Conservation (phyloP, 192 early-diverging fungal species). For the Backusella australiensis region DNA sequence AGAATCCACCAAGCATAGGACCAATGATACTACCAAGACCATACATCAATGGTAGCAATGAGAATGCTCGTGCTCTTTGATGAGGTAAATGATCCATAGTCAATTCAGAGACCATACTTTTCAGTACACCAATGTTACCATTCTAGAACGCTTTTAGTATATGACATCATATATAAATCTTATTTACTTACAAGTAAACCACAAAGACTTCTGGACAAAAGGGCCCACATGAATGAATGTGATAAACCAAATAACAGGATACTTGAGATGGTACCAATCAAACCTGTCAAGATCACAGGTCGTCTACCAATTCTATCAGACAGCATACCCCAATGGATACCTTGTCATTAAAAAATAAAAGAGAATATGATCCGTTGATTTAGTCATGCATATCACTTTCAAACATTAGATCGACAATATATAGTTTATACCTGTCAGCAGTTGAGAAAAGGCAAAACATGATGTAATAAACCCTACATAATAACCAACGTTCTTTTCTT, state of each 20-base stretch:
- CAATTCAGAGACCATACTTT: conserved; percentile 71
- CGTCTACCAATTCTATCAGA: conserved; percentile 71
- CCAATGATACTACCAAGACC: conserved; percentile 59
- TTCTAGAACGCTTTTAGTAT: conserved; percentile 31
- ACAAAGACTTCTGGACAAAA: conserved; percentile 50
- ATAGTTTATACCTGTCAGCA: conserved; percentile 36
- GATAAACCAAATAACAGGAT: conserved; percentile 67
- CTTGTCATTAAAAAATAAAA: background rate
- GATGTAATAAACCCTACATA: conserved; percentile 47
- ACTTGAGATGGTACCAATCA: conserved; percentile 63
- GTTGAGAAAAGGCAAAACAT: conserved; percentile 53
- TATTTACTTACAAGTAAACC: conserved; percentile 44
- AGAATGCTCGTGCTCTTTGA: conserved; percentile 54
- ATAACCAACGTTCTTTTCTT: conserved; percentile 46
- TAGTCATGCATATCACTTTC: background rate
- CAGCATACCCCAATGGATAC: conserved; percentile 57
- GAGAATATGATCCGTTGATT: background rate
- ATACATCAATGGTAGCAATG: conserved; percentile 59
- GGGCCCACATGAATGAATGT: conserved; percentile 46
- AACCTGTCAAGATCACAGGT: conserved; percentile 68
- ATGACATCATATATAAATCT: background rate
- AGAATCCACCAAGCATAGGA: conserved; percentile 62
- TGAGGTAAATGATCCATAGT: conserved; percentile 62
- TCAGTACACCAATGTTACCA: conserved; percentile 68
- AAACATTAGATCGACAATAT: too few relatives aligned